phyloP scores from a whole-genome alignment of 2,329 filamentous ascomycete species.

The Pseudopyrenochaeta lycopersici region DNA sequence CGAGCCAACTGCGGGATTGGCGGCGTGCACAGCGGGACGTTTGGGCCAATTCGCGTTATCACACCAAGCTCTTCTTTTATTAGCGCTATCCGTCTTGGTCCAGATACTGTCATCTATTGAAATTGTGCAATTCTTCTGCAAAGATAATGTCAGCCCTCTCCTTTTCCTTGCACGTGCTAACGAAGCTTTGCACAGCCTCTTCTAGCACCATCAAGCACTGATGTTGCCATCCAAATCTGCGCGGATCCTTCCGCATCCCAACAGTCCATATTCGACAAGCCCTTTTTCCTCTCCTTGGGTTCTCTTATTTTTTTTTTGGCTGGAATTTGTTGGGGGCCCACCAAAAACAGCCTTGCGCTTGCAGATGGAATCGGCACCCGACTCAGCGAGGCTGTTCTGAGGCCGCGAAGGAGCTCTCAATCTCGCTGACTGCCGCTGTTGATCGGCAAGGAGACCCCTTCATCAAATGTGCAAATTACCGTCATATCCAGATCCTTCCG shows the following conservation, averaged over 20 bases:
- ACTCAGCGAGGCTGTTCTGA: slow-evolving; percentile 3
- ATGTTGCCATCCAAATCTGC: not conserved
- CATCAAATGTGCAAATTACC: slow-evolving; percentile 20
- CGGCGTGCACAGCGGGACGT: slow-evolving; percentile 15
- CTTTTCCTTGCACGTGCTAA: slow-evolving; percentile 7
- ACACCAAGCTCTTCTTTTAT: slow-evolving; percentile 20
- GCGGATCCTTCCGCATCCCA: not conserved
- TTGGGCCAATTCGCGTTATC: slow-evolving; percentile 16
- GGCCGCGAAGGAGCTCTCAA: slow-evolving; percentile 14
- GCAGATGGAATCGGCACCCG: not conserved
- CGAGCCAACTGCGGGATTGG: not conserved
- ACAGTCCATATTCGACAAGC: no score
- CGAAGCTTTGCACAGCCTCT: slow-evolving; percentile 3
- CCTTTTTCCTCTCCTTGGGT: not conserved
- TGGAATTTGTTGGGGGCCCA: not conserved
- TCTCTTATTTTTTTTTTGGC: not conserved
- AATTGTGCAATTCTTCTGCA: slow-evolving; percentile 24
- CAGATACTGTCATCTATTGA: slow-evolving; percentile 15
- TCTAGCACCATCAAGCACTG: slow-evolving; percentile 11
- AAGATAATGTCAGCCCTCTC: slow-evolving; percentile 13
- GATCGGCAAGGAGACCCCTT: slow-evolving; percentile 19
- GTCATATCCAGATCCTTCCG: not conserved
- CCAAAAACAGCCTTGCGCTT: slow-evolving; percentile 1
- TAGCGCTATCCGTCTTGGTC: slow-evolving; percentile 21
- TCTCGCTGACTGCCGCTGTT: slow-evolving; percentile 14